Evolutionary conservation across 805 yeast genomes (phyloP), one percentile per base, ranked within the genome.

Genomic region (Candida andamanensis): DNA sequence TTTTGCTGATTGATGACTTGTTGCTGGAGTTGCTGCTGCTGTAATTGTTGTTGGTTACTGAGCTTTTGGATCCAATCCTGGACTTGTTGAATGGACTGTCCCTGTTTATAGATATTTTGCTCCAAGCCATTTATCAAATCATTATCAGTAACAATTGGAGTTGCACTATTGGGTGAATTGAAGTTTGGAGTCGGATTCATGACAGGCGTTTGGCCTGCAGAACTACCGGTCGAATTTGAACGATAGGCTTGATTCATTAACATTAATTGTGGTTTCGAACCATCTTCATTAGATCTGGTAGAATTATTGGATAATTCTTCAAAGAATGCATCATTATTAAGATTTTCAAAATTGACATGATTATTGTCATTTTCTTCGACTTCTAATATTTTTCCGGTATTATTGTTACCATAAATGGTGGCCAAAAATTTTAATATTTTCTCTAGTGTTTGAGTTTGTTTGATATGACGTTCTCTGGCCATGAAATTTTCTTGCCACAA

Each of bases 401-500:
- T 72, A 31, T 53, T 39, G 22, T 47, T 64, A 14, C 89, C 89
- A 47, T 82, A 83, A 3, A 90, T 72, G 5, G 89, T 75, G 2
- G 96, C 94, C 47, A 92, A 65, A 44, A 92, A 90, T 45, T 92
- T 75, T 47, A 92, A 60, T 30, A 92, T 90, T 42, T 85, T 82
- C 42, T 87, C 95, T 35, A 92, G 67, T 15, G 95, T 85, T 41
- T 84, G 90, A 24, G 90, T 78, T 53, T 92, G 97, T 20, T 79
- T 71, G 46, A 81, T 76, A 55, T 89, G 85, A 42, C 89, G 74
- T 53, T 90, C 97, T 33, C 97, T 69, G 5, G 90, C 80, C 36
- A 78, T 61, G 52, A 72, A 79, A 48, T 86, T 81, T 52, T 92
- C 97, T 39, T 81, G 80, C 98, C 98, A 92, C 27, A 92, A 60